phyloP scores from a whole-genome alignment of 1,284 basidiomycete genomes.

The Mycena sp. region DNA sequence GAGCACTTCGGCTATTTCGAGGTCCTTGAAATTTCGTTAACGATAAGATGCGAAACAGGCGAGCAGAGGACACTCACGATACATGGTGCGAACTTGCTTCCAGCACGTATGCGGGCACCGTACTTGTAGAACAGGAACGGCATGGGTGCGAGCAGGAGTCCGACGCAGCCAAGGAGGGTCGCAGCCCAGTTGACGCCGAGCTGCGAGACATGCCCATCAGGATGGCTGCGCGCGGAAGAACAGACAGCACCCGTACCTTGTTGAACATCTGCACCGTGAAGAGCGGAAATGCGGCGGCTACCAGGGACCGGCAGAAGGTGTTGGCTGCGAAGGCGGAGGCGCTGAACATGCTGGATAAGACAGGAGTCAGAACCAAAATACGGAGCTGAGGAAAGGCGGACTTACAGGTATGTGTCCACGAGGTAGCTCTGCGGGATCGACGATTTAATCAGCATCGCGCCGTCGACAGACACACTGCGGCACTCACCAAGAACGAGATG shows the following conservation, averaged over 20 bases:
- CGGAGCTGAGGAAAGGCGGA: too few species aligned
- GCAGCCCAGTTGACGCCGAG: slow-evolving; percentile 66
- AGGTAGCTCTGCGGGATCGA: slow-evolving; percentile 53
- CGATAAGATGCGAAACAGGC: too few species aligned
- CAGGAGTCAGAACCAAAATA: too few species aligned
- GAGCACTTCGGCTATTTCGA: too few species aligned
- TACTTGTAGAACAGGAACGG: slow-evolving; percentile 73
- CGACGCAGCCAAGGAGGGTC: slow-evolving; percentile 62
- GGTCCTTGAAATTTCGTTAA: too few species aligned
- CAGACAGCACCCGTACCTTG: slow-evolving; percentile 45
- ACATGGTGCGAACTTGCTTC: slow-evolving; percentile 64
- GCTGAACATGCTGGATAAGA: slow-evolving; percentile 56
- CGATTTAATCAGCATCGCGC: too few species aligned
- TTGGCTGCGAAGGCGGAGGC: slow-evolving; percentile 81
- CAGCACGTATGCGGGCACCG: slow-evolving; percentile 56
- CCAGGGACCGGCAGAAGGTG: slow-evolving; percentile 71
- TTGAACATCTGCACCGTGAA: slow-evolving; percentile 73
- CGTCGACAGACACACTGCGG: too few species aligned
- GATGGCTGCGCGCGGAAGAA: not conserved
- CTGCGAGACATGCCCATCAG: slow-evolving; percentile 34
- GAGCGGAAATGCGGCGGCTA: slow-evolving; percentile 76
- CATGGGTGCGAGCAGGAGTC: slow-evolving; percentile 59
- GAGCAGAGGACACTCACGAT: too few species aligned
- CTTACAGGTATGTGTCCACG: slow-evolving; percentile 65
- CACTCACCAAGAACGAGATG: slow-evolving; percentile 56